These are phyloP conservation scores for Kokia cookei DNA, from an alignment of 441 rosid genomes.

Conservation along the genomic window DNA sequence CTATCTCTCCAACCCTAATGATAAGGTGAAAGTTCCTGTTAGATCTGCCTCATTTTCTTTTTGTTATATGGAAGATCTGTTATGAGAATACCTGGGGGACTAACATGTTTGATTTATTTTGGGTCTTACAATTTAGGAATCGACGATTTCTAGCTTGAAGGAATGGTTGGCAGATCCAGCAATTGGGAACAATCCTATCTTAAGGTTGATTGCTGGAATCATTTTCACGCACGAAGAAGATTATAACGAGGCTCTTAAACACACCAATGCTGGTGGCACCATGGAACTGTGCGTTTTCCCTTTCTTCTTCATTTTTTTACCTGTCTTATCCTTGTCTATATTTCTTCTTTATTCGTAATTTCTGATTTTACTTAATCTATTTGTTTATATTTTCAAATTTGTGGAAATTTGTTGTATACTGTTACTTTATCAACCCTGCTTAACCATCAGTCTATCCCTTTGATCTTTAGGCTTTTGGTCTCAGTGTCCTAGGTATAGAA, in stretches of 20 bases:
- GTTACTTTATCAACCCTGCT: neutral
- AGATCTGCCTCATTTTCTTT: neutral
- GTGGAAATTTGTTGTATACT: neutral
- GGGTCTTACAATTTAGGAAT: slow-evolving; percentile 41
- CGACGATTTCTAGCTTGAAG: slow-evolving; percentile 71
- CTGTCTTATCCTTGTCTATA: neutral
- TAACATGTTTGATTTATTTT: neutral
- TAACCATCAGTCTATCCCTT: neutral
- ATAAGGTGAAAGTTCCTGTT: slow-evolving; percentile 39
- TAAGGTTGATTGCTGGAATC: slow-evolving; percentile 86
- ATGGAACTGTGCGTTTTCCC: slow-evolving; percentile 77
- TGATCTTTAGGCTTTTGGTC: neutral
- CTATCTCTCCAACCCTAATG: slow-evolving; percentile 58
- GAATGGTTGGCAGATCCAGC: slow-evolving; percentile 92
- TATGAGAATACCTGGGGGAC: neutral
- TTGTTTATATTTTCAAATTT: neutral
- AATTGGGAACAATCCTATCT: slow-evolving; percentile 60
- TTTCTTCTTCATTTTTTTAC: neutral
- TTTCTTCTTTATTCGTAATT: neutral
- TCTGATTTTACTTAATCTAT: neutral
- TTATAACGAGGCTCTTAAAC: slow-evolving; percentile 86
- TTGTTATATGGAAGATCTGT: neutral
- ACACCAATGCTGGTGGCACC: slow-evolving; percentile 88
- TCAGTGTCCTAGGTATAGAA: neutral
- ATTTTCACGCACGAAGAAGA: slow-evolving; percentile 92